A percentile compares a stretch with the other conserved stretches of the same genome.
These are phyloP conservation scores for Erysimum cheiri DNA, from an alignment of 441 rosid species.

Conservation along the genomic window DNA sequence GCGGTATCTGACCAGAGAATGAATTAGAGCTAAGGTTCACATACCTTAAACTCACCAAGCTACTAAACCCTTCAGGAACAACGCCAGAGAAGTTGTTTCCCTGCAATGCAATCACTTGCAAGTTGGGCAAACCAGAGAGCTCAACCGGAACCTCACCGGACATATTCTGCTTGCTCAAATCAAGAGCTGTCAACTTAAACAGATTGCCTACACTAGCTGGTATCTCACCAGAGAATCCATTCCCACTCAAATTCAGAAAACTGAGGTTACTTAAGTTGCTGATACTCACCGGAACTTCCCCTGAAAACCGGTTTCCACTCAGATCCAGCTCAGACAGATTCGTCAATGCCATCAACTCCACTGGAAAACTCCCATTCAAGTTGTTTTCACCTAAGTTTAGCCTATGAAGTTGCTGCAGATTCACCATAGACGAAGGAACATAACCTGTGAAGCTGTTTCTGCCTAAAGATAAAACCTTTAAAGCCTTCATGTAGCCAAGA, in stretches of 20 bases:
- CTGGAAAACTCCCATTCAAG: conserved; percentile 74
- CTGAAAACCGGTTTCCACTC: conserved; percentile 69
- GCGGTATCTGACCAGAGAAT: conserved; percentile 74
- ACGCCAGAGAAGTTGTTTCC: conserved; percentile 74
- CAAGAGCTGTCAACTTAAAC: conserved; percentile 71
- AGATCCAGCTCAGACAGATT: conserved; percentile 76
- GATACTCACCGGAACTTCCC: conserved; percentile 67
- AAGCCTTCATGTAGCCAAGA: conserved; percentile 61
- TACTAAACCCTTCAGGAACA: conserved; percentile 92
- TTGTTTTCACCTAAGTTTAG: conserved; percentile 61
- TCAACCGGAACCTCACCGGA: conserved; percentile 78
- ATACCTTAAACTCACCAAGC: conserved; percentile 70
- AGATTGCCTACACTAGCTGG: conserved; percentile 73
- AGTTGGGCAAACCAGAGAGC: conserved; percentile 81
- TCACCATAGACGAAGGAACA: conserved; percentile 59
- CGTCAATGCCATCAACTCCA: conserved; percentile 59
- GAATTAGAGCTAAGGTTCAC: conserved; percentile 77
- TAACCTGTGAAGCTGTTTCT: conserved; percentile 69
- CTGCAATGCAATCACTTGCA: conserved; percentile 89
- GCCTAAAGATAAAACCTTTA: conserved; percentile 66
- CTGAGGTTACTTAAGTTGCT: conserved; percentile 66
- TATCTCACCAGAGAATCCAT: conserved; percentile 67
- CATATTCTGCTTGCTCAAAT: conserved; percentile 87
- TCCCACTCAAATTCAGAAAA: conserved; percentile 75
- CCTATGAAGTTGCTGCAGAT: conserved; percentile 55